Conservation (phyloP, 2,329 filamentous ascomycete genomes). For the Tricladium varicosporioides region DNA sequence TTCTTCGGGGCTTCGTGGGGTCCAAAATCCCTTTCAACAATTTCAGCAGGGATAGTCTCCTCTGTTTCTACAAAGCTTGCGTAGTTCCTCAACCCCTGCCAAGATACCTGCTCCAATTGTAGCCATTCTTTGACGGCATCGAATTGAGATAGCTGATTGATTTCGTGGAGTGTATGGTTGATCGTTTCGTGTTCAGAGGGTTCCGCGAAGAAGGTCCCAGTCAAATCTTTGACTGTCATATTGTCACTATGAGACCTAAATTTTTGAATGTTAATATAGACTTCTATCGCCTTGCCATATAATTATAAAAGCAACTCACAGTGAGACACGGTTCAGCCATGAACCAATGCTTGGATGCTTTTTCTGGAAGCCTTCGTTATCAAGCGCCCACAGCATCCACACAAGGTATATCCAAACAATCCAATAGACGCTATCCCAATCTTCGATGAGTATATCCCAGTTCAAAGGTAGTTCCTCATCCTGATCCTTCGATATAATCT, state of each 20-base stretch:
- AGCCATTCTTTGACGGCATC: background rate
- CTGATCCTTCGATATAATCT: constrained; percentile 26
- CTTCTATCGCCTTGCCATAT: background rate
- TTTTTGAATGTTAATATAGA: background rate
- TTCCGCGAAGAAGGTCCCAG: constrained; percentile 9
- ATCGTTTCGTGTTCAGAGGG: constrained; percentile 18
- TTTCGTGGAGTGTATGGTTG: constrained; percentile 14
- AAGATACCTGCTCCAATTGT: background rate
- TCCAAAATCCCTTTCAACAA: constrained; percentile 8
- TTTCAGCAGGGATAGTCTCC: constrained; percentile 15
- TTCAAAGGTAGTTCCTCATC: constrained; percentile 27
- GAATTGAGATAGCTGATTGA: constrained; percentile 5
- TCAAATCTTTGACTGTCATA: background rate
- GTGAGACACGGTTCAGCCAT: constrained; percentile 11
- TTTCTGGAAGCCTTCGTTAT: constrained; percentile 10
- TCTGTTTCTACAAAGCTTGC: constrained; percentile 22
- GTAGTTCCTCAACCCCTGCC: constrained; percentile 15
- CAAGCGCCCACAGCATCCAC: constrained; percentile 12
- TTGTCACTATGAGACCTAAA: background rate
- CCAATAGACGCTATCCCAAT: constrained; percentile 29
- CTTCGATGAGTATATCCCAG: constrained; percentile 25
- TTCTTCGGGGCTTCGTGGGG: background rate
- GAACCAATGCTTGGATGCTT: constrained; percentile 6
- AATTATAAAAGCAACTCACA: background rate
- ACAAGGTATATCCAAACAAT: constrained; percentile 26